Percentiles rank a stretch among this genome's conserved stretches.
phyloP scores from a whole-genome alignment of 257 asterid species.

The Euphrasia confusa region DNA sequence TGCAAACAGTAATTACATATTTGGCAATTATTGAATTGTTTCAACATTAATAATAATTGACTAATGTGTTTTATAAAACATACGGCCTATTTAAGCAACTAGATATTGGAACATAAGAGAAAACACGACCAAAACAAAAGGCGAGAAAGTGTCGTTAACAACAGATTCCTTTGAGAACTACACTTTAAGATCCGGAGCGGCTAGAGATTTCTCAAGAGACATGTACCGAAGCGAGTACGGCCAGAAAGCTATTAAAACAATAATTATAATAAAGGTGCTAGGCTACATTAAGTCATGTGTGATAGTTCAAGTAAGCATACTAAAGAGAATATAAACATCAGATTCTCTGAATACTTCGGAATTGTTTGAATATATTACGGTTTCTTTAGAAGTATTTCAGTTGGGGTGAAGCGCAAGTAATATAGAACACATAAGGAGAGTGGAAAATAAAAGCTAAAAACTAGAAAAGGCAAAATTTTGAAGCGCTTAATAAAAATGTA shows the following conservation, averaged over 20 bases:
- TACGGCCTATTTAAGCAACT: constrained; percentile 5
- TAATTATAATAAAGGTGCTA: background rate
- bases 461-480: no score
- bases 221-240: no score
- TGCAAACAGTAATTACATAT: background rate
- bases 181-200: no score
- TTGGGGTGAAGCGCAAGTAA: no score
- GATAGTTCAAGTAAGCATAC: constrained; percentile 6
- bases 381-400: no score
- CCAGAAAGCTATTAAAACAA: background rate
- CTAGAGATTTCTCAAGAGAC: no score
- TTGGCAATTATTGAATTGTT: background rate
- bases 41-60: background rate
- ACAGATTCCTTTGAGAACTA: no score
- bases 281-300: constrained; percentile 7
- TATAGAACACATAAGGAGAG: no score
- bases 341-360: no score
- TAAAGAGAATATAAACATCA: background rate
- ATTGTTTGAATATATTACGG: no score
- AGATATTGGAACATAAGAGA: background rate
- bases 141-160: background rate
- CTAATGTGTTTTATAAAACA: constrained; percentile 16
- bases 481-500: no score
- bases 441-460: no score
- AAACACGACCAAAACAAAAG: background rate